A percentile compares a stretch with the other conserved stretches of the same genome.
Conservation (phyloP, 139 green algal genomes). For the Microglena sp. region DNA sequence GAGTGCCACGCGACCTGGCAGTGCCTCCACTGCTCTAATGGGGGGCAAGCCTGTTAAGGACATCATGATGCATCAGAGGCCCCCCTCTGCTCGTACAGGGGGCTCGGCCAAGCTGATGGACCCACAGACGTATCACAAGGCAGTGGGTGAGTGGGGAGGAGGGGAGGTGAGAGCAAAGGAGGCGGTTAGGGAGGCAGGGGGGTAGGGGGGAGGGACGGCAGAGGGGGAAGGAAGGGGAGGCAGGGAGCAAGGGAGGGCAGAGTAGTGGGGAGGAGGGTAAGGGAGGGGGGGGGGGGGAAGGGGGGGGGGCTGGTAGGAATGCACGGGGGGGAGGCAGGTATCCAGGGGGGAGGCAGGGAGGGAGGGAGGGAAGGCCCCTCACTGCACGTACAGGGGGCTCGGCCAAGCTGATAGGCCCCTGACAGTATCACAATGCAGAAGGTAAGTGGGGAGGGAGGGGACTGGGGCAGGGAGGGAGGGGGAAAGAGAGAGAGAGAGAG, state of each 20-base stretch:
- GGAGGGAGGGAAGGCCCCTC: too few species aligned
- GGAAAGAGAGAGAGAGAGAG: background rate
- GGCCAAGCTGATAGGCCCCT: slow-evolving; percentile 18
- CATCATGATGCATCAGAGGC: slow-evolving; percentile 19
- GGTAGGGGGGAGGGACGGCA: background rate
- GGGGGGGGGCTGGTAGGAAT: background rate
- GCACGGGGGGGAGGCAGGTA: too few species aligned
- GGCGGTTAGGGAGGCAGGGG: background rate
- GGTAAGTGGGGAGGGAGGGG: slow-evolving; percentile 10
- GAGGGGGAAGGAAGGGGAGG: background rate
- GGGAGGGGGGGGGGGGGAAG: background rate
- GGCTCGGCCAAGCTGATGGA: slow-evolving; percentile 17
- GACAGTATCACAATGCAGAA: slow-evolving; percentile 19
- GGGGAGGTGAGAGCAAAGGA: background rate
- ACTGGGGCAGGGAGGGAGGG: too few species aligned
- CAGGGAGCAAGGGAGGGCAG: background rate
- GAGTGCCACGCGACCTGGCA: background rate
- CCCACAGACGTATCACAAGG: slow-evolving; percentile 20
- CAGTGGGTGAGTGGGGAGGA: slow-evolving; percentile 17
- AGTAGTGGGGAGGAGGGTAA: background rate
- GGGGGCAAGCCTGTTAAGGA: slow-evolving; percentile 6
- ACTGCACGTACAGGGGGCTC: background rate
- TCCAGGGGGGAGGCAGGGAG: background rate
- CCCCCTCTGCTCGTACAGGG: slow-evolving; percentile 13
- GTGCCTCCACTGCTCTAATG: too few species aligned